phyloP scores from a whole-genome alignment of 768 basidiomycete species.

The Candolleomyces efflorescens region DNA sequence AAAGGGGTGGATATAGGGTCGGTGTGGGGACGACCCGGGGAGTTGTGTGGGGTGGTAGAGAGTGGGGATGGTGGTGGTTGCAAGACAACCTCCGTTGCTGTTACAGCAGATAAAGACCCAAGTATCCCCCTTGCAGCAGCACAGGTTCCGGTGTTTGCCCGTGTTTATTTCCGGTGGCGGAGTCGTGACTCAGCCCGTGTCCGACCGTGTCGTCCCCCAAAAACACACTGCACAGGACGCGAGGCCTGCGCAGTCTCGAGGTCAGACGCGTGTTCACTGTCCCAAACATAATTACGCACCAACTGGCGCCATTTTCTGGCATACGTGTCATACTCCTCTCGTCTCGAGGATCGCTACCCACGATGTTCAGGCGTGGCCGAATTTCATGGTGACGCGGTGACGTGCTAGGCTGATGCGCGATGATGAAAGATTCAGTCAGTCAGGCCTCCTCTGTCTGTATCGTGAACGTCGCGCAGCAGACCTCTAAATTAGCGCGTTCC shows the following conservation, averaged over 20 bases:
- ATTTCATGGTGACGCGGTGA: background rate
- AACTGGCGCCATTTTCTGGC: background rate
- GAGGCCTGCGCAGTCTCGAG: too few species aligned
- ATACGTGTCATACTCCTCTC: background rate
- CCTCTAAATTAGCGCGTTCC: background rate
- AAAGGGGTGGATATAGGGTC: background rate
- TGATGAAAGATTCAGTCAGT: background rate
- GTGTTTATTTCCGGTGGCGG: background rate
- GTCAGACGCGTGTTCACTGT: background rate
- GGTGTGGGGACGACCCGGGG: background rate
- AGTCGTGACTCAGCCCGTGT: background rate
- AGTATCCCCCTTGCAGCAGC: background rate
- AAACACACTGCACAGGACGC: background rate
- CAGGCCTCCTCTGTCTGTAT: too few species aligned
- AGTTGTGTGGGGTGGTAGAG: background rate
- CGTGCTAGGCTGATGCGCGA: background rate
- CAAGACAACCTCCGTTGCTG: slow-evolving; percentile 5
- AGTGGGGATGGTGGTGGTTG: slow-evolving; percentile 9
- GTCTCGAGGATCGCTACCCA: background rate
- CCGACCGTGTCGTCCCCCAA: background rate
- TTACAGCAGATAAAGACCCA: slow-evolving; percentile 9
- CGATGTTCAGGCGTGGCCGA: background rate
- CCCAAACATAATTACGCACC: background rate
- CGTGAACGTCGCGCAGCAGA: background rate
- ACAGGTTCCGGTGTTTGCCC: slow-evolving; percentile 7